These are phyloP conservation scores for Botryotinia narcissicola DNA, from an alignment of 2,329 filamentous ascomycete genomes.

Conservation along the genomic window DNA sequence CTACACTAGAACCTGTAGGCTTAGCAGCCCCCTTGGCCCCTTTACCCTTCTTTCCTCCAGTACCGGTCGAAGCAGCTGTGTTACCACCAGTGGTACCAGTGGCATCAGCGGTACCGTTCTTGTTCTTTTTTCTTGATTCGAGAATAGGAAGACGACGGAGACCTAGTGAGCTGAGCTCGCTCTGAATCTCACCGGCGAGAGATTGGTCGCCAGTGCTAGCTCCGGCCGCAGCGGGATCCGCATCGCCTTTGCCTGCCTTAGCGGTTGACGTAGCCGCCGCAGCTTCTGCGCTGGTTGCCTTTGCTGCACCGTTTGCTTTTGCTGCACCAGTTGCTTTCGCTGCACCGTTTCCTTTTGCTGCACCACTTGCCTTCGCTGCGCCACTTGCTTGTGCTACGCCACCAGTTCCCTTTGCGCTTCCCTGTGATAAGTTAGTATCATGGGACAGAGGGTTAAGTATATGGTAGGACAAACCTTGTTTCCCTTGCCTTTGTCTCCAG, in stretches of 20 bases:
- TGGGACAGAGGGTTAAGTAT: neutral
- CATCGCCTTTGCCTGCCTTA: slow-evolving; percentile 25
- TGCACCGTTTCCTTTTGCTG: neutral
- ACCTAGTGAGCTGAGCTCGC: slow-evolving; percentile 22
- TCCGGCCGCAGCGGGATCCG: neutral
- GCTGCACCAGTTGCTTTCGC: neutral
- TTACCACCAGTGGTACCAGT: neutral
- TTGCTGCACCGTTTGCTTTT: neutral
- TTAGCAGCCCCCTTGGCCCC: neutral
- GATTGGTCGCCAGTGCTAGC: slow-evolving; percentile 16
- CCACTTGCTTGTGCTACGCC: neutral
- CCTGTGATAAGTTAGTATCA: neutral
- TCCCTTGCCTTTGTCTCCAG: slow-evolving; percentile 8
- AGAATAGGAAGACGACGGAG: slow-evolving; percentile 26
- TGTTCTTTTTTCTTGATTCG: slow-evolving; percentile 27
- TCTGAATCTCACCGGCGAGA: neutral
- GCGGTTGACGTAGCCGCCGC: neutral
- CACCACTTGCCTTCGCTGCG: neutral
- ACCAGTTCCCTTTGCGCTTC: neutral
- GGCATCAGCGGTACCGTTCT: slow-evolving; percentile 25
- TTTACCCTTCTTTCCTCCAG: neutral
- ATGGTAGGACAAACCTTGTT: neutral
- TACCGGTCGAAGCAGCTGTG: neutral
- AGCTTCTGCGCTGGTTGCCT: neutral
- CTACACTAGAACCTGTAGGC: neutral